phyloP scores from a whole-genome alignment of 1,139 yeast genomes.

The Lodderomyces theae region DNA sequence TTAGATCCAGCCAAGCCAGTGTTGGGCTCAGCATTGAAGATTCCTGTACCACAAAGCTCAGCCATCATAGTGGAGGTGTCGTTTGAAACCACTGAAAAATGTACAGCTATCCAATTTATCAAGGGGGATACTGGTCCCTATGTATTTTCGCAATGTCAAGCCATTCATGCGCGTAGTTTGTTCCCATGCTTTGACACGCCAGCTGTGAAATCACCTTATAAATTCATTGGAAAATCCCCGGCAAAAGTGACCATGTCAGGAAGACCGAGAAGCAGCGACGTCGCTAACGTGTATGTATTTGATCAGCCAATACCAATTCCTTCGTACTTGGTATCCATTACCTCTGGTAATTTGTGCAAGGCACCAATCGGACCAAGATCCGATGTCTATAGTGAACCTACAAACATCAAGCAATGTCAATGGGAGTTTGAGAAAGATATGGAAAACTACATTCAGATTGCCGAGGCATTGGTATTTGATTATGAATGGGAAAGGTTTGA shows the following conservation, averaged over 20 bases:
- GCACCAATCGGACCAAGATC: slow-evolving; percentile 38
- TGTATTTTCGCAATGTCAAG: slow-evolving; percentile 43
- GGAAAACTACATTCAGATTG: slow-evolving; percentile 34
- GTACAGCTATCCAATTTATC: slow-evolving; percentile 42
- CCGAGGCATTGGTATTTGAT: slow-evolving; percentile 30
- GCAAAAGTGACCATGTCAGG: slow-evolving; percentile 38
- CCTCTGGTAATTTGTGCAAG: slow-evolving; percentile 31
- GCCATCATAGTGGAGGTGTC: slow-evolving; percentile 18
- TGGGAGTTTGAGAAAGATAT: slow-evolving; percentile 39
- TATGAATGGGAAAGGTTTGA: slow-evolving; percentile 37
- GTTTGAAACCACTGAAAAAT: slow-evolving; percentile 33
- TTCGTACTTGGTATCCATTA: slow-evolving; percentile 34
- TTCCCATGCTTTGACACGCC: slow-evolving; percentile 48
- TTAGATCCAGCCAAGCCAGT: slow-evolving; percentile 23
- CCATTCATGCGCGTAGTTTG: slow-evolving; percentile 42
- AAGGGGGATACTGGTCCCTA: slow-evolving; percentile 39
- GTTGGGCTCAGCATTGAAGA: slow-evolving; percentile 32
- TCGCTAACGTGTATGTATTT: slow-evolving; percentile 19
- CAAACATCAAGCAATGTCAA: slow-evolving; percentile 26
- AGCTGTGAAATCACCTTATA: slow-evolving; percentile 33
- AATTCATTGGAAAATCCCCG: slow-evolving; percentile 31
- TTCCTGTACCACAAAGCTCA: slow-evolving; percentile 16
- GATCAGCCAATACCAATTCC: slow-evolving; percentile 39
- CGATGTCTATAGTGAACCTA: slow-evolving; percentile 28
- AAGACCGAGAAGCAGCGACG: slow-evolving; percentile 20